Evolutionary conservation across 2,329 filamentous ascomycete species (phyloP), one percentile per base, ranked within the genome.

Genomic region (Colletotrichum filicis): DNA sequence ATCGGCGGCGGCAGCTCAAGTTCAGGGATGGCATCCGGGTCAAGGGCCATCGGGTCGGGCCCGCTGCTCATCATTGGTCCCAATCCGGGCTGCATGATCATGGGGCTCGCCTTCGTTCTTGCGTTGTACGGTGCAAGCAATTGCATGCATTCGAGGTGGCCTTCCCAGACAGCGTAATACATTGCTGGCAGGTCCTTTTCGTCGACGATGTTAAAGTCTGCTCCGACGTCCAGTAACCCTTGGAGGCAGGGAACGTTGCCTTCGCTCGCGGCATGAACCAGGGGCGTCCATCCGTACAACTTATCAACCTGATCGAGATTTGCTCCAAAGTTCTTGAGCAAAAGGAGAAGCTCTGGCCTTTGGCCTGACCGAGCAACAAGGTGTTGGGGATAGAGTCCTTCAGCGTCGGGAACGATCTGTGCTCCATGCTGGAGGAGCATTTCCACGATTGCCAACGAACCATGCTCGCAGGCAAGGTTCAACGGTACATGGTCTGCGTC

Each of bases 101-200:
- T 79, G 4, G 87, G 85, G 42, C 85, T 88, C 22, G 84, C 80
- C 35, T 80, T 80, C 19, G 81, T 84, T 37, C 81, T 79, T 62
- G 79, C 84, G 79, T 88, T 88, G 77, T 86, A 87, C 1, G 92
- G 90, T 5, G 92, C 92, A 37, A 99, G 89, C 8, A 98, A 88
- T 78, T 93, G 92, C 94, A 99, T 98, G 84, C 97, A 98, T 79
- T 96, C 93, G 67, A 98, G 85, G 80, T 98, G 94, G 0, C 97
- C 97, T 84, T 99, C 97, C 97, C 97, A 99, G 0, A 95, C 96
- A 16, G 97, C 97, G 82, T 99, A 99, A 83, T 99, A 99, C 92
- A 98, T 95, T 32, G 97, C 95, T 2, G 95, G 95, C 4, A 98
- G 88, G 19, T 92, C 93, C 80, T 98, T 99, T 83, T 99, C 97